phyloP scores from a whole-genome alignment of 768 basidiomycete genomes.

The Myochromella boudieri region DNA sequence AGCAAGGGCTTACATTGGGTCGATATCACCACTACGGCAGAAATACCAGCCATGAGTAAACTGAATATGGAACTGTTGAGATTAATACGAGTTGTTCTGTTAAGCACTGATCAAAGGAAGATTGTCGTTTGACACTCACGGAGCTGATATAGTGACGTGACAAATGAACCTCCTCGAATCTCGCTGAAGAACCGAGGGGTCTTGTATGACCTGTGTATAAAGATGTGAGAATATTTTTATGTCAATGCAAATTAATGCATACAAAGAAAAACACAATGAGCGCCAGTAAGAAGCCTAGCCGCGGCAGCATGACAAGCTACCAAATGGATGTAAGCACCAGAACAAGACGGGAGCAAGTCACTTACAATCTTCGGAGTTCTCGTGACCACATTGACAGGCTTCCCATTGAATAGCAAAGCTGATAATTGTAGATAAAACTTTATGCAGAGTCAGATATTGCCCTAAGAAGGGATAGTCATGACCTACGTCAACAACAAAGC shows the following conservation, averaged over 20 bases:
- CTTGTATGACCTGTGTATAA: neutral
- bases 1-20: neutral
- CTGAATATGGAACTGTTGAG: neutral
- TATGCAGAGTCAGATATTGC: neutral
- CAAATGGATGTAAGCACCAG: neutral
- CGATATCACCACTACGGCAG: neutral
- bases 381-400: neutral
- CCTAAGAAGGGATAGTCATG: neutral
- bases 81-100: neutral
- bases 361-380: neutral
- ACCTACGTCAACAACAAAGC: neutral
- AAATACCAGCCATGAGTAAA: neutral
- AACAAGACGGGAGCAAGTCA: neutral
- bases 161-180: no score
- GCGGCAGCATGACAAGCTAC: neutral
- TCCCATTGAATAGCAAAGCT: neutral
- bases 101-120: neutral
- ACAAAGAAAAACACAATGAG: neutral
- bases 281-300: neutral
- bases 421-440: neutral
- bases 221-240: neutral
- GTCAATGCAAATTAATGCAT: neutral
- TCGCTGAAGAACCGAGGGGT: neutral
- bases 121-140: no score
- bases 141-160: neutral